Conservation (phyloP, 257 asterid genomes). For the Leptodermis oblonga region DNA sequence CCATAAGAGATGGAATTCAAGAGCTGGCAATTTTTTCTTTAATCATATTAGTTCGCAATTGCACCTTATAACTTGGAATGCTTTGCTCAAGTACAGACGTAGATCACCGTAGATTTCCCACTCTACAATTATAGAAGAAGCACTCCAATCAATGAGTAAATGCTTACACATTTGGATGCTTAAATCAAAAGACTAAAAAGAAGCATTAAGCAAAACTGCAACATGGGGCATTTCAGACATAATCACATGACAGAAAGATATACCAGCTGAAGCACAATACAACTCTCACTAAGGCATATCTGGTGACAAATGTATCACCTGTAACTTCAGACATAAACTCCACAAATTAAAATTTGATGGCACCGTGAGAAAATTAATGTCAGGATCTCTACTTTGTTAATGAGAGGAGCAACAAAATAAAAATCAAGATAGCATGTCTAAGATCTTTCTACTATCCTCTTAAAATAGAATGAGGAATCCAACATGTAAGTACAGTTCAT, state of each 20-base stretch:
- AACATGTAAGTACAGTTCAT: neutral
- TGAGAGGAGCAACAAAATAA: neutral
- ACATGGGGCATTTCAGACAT: neutral
- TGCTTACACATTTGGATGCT: too few relatives aligned
- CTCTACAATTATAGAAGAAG: slow-evolving; percentile 46
- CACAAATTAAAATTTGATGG: neutral
- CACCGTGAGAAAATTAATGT: neutral
- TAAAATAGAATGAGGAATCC: neutral
- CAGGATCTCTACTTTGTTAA: neutral
- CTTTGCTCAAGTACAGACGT: slow-evolving; percentile 95
- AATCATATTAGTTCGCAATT: neutral
- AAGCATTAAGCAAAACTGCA: neutral
- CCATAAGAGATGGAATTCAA: neutral
- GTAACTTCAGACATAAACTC: neutral
- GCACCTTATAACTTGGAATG: slow-evolving; percentile 93
- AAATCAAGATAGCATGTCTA: neutral
- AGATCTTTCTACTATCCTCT: neutral
- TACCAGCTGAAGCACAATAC: neutral
- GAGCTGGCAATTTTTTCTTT: neutral
- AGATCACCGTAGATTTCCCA: slow-evolving; percentile 95
- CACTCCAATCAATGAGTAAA: slow-evolving; percentile 12
- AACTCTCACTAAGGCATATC: neutral
- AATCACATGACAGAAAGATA: neutral
- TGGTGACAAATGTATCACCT: neutral
- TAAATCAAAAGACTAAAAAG: neutral